Percentiles rank a stretch among this genome's conserved stretches.
Conservation (phyloP, 495 filamentous ascomycete genomes). For the Xylaria palmicola region DNA sequence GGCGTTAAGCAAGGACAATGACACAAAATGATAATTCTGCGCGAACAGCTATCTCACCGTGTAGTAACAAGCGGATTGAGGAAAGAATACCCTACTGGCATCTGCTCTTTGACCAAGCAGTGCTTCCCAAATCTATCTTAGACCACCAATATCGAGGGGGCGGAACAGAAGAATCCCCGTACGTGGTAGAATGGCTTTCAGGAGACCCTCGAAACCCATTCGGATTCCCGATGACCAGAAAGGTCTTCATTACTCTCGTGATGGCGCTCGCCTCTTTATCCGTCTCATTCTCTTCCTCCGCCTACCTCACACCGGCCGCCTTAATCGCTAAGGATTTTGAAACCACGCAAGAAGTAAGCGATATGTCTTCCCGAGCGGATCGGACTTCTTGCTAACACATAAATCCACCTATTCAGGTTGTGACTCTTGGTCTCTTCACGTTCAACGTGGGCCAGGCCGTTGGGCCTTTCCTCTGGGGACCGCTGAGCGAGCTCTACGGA, state of each 20-base stretch:
- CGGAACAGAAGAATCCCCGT: constrained; percentile 72
- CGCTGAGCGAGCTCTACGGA: constrained; percentile 64
- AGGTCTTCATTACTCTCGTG: constrained; percentile 65
- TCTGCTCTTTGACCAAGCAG: constrained; percentile 36
- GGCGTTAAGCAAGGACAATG: background rate
- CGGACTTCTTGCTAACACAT: constrained; percentile 48
- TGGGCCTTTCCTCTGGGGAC: constrained; percentile 28
- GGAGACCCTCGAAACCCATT: constrained; percentile 71
- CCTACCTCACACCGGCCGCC: constrained; percentile 48
- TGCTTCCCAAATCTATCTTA: constrained; percentile 45
- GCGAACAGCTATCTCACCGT: background rate
- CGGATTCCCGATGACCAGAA: constrained; percentile 55
- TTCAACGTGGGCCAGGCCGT: constrained; percentile 75
- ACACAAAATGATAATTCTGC: background rate
- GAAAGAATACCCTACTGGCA: background rate
- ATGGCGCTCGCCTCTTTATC: constrained; percentile 67
- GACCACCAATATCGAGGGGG: constrained; percentile 63
- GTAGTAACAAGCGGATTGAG: background rate
- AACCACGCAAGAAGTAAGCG: constrained; percentile 60
- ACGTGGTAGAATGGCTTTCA: constrained; percentile 68
- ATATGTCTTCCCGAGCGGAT: constrained; percentile 44
- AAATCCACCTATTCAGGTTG: constrained; percentile 51
- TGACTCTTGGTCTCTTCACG: constrained; percentile 66
- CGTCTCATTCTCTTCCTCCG: constrained; percentile 73
- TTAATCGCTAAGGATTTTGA: background rate